A percentile compares a stretch with the other conserved stretches of the same genome.
Evolutionary conservation across 2,329 filamentous ascomycete genomes (phyloP).

Genomic region (Calonectria hongkongensis): DNA sequence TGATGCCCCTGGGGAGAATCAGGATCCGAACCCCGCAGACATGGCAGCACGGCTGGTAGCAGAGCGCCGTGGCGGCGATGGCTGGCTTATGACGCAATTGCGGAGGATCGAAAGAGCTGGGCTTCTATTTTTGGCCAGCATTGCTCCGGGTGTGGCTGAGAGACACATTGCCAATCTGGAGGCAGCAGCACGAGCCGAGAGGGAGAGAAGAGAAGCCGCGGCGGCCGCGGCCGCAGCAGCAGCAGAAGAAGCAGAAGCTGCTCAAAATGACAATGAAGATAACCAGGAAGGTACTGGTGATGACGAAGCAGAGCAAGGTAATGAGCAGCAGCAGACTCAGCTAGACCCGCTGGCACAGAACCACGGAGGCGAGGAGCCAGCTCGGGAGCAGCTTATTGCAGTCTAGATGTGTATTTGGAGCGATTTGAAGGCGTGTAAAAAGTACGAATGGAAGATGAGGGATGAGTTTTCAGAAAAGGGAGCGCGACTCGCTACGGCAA

Average conservation of each 20-base stretch:
- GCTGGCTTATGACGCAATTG: conserved; percentile 63
- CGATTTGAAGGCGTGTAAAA: conserved; percentile 31
- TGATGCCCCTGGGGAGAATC: conserved; percentile 50
- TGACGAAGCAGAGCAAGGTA: conserved; percentile 36
- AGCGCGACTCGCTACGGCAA: conserved; percentile 43
- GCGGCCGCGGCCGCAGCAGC: conserved; percentile 59
- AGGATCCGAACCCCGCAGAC: conserved; percentile 67
- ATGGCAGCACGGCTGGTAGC: conserved; percentile 73
- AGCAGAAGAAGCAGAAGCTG: conserved; percentile 47
- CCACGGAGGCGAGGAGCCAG: conserved; percentile 43
- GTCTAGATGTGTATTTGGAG: conserved; percentile 41
- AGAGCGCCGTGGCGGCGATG: conserved; percentile 56
- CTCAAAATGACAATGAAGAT: conserved; percentile 49
- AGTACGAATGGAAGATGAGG: conserved; percentile 42
- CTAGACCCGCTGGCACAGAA: conserved; percentile 46
- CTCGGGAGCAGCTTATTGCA: conserved; percentile 50
- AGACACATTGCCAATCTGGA: conserved; percentile 77
- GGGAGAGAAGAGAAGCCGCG: conserved; percentile 65
- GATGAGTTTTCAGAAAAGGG: conserved; percentile 47
- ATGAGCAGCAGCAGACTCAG: conserved; percentile 31
- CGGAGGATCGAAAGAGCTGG: conserved; percentile 75
- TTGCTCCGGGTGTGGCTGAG: conserved; percentile 80
- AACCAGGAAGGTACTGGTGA: conserved; percentile 41
- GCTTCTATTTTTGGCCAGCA: conserved; percentile 79
- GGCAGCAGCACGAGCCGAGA: conserved; percentile 68